These are phyloP conservation scores for Colletotrichum echinochloae DNA, from an alignment of 2,329 filamentous ascomycete genomes.

Conservation along the genomic window DNA sequence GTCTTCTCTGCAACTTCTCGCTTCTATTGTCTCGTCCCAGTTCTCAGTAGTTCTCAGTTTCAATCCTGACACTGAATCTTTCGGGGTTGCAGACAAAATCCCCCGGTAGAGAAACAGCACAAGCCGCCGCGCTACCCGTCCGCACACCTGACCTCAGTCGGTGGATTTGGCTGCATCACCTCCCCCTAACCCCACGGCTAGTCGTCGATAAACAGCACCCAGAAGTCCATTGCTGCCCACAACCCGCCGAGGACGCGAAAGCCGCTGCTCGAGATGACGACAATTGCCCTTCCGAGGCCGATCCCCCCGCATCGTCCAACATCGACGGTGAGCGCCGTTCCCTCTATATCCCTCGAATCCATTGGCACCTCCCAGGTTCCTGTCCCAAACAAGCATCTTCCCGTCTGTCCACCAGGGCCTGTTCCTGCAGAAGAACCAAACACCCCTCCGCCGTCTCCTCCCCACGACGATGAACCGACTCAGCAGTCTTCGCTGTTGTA, in stretches of 20 bases:
- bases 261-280: constrained; percentile 59
- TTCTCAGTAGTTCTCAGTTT: background rate
- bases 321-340: constrained; percentile 51
- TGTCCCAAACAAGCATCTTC: constrained; percentile 89
- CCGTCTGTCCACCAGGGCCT: constrained; percentile 87
- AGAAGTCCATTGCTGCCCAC: background rate
- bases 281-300: constrained; percentile 64
- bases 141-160: background rate
- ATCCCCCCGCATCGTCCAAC: constrained; percentile 59
- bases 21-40: background rate
- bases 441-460: constrained; percentile 71
- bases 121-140: background rate
- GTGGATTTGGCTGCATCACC: constrained; percentile 11
- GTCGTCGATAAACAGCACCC: constrained; percentile 7
- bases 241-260: background rate
- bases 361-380: constrained; percentile 49
- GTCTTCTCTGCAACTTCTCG: background rate
- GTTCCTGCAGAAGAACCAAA: constrained; percentile 65
- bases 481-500: constrained; percentile 78
- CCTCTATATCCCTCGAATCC: constrained; percentile 52
- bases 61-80: background rate
- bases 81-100: background rate
- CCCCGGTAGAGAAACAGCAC: background rate
- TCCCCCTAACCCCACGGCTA: background rate
- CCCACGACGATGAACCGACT: constrained; percentile 62